A percentile compares a stretch with the other conserved stretches of the same genome.
These are phyloP conservation scores for Melaleuca alternifolia DNA, from an alignment of 345 rosid genomes.

Conservation along the genomic window DNA sequence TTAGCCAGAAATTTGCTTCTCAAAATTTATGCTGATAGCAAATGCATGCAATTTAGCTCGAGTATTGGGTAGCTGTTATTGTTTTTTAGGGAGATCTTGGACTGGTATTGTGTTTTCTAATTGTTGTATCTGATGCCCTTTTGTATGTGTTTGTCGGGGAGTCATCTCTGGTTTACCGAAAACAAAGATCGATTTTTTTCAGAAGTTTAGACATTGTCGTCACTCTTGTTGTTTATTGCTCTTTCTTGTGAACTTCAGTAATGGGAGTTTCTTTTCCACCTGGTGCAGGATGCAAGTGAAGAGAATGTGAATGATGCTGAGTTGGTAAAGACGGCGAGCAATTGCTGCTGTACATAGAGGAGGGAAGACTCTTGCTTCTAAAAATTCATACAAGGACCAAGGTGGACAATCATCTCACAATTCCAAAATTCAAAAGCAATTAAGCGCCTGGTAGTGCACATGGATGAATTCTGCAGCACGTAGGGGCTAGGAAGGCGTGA, in stretches of 20 bases:
- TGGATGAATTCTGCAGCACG: background rate
- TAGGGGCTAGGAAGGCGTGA: background rate
- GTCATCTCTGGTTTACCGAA: background rate
- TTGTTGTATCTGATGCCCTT: background rate
- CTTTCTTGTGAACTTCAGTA: background rate
- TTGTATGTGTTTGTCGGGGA: background rate
- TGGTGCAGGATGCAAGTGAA: slow-evolving; percentile 15
- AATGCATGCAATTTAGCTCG: background rate
- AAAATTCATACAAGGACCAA: slow-evolving; percentile 84
- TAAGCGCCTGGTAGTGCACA: slow-evolving; percentile 28
- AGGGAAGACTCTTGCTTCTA: slow-evolving; percentile 41
- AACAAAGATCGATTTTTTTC: background rate
- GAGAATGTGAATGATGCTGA: slow-evolving; percentile 30
- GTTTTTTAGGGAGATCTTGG: too few relatives aligned
- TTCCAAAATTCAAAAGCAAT: slow-evolving; percentile 48
- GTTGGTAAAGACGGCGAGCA: slow-evolving; percentile 52
- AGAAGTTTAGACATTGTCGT: background rate
- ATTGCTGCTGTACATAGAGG: slow-evolving; percentile 56
- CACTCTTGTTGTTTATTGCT: background rate
- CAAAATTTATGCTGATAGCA: background rate
- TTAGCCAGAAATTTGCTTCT: background rate
- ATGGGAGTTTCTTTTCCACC: background rate
- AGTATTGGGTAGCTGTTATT: background rate
- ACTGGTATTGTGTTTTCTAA: background rate
- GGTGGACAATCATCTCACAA: slow-evolving; percentile 59